Evolutionary conservation across 164 flowering plant species (phyloP).

Genomic region (Annona squamosa): DNA sequence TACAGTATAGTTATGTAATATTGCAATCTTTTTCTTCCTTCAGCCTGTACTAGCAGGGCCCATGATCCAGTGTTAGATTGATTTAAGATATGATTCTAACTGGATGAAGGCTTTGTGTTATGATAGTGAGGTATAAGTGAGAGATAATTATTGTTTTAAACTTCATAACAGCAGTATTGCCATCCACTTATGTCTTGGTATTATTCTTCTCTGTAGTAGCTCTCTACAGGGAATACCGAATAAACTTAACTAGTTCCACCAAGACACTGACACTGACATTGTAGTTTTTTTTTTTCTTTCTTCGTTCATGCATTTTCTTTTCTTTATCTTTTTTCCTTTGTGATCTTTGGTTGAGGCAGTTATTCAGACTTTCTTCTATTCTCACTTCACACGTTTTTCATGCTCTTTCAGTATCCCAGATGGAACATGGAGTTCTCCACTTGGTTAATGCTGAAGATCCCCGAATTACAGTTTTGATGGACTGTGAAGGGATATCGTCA

Average conservation of each 20-base stretch:
- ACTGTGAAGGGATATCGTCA: conserved; percentile 80
- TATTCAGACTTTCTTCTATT: not conserved
- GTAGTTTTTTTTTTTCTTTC: not conserved
- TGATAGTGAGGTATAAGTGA: too few relatives aligned
- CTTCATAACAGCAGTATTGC: too few relatives aligned
- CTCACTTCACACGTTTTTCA: not conserved
- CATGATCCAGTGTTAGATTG: too few relatives aligned
- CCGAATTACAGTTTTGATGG: conserved; percentile 74
- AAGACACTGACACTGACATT: too few relatives aligned
- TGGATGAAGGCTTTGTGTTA: too few relatives aligned
- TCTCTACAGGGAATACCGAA: not conserved
- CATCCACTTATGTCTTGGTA: too few relatives aligned
- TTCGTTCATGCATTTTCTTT: not conserved
- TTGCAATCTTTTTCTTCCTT: too few relatives aligned
- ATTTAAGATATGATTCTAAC: too few relatives aligned
- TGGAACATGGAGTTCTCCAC: conserved; percentile 65
- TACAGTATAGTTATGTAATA: too few relatives aligned
- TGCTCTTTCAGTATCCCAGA: conserved; percentile 64
- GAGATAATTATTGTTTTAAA: too few relatives aligned
- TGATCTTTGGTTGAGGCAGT: not conserved
- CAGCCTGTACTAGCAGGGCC: too few relatives aligned
- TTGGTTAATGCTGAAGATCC: conserved; percentile 45
- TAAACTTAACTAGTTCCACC: too few relatives aligned
- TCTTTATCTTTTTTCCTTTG: not conserved
- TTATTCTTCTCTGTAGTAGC: not conserved